Percentiles rank a stretch among this genome's conserved stretches.
Evolutionary conservation across 2,329 filamentous ascomycete genomes (phyloP).

Genomic region (Zarea fungicola): DNA sequence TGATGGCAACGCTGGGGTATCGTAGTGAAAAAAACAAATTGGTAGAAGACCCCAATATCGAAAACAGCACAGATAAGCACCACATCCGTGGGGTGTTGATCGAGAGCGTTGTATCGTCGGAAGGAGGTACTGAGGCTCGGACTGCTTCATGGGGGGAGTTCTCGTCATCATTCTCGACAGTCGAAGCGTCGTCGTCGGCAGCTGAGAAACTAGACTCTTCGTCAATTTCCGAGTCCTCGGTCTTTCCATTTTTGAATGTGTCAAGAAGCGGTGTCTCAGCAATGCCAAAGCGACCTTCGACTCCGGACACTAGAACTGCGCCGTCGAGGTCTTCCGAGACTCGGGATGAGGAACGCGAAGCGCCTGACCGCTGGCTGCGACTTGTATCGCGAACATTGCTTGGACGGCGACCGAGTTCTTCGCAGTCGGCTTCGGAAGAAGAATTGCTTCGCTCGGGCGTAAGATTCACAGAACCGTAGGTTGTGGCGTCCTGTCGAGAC

Average conservation of each 20-base stretch:
- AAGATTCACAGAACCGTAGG: conserved; percentile 35
- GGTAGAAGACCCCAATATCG: conserved; percentile 73
- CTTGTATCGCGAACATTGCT: conserved; percentile 30
- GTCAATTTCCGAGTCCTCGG: conserved; percentile 33
- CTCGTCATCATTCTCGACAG: conserved; percentile 47
- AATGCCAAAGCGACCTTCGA: conserved; percentile 50
- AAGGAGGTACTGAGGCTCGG: conserved; percentile 70
- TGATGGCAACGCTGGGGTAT: conserved; percentile 87
- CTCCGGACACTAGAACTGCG: conserved; percentile 45
- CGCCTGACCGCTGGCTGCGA: conserved; percentile 27
- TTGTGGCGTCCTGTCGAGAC: conserved; percentile 23
- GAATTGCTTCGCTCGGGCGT: conserved; percentile 32
- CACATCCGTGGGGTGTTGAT: conserved; percentile 89
- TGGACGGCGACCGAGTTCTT: conserved; percentile 27
- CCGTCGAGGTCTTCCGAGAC: conserved; percentile 47
- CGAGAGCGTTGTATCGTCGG: conserved; percentile 70
- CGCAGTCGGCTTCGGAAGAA: conserved; percentile 30
- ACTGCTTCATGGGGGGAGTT: conserved; percentile 76
- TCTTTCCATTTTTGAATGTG: conserved; percentile 39
- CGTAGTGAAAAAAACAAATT: conserved; percentile 86
- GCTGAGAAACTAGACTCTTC: conserved; percentile 26
- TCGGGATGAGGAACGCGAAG: conserved; percentile 29
- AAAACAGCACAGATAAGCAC: conserved; percentile 73
- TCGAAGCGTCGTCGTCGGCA: conserved; percentile 29
- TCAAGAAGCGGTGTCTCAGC: conserved; percentile 42